Evolutionary conservation across 2,329 filamentous ascomycete genomes (phyloP), one percentile per base, ranked within the genome.

Genomic region (Claviceps sp.): DNA sequence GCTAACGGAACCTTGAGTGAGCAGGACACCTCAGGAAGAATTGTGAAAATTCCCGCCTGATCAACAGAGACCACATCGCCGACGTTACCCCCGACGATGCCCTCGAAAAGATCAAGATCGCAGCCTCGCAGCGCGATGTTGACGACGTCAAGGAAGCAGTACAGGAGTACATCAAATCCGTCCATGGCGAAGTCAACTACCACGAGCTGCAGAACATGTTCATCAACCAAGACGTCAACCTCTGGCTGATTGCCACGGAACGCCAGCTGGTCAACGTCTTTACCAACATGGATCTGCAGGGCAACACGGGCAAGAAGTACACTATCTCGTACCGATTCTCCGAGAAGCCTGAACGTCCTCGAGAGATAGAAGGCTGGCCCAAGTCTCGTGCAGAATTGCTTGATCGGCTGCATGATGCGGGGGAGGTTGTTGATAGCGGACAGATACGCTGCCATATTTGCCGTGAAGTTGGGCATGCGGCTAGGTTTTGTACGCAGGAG

Each of bases 241-340:
- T 85, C 14, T 83, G 75, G 66, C 67, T 88, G 50, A 83, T 87
- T 57, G 79, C 79, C 5, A 65, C 78, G 5, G 77, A 85, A 69
- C 76, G 78, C 57, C 67, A 76, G 37, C 63, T 73, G 5, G 64
- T 85, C 0, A 61, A 67, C 1, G 79, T 80, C 5, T 75, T 82
- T 57, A 85, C 81, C 54, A 83, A 85, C 65, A 84, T 87, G 78
- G 82, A 87, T 56, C 69, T 87, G 1, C 82, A 87, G 60, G 84
- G 84, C 5, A 78, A 84, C 55, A 69, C 84, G 20, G 75, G 76
- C 53, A 81, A 81, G 65, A 81, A 81, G 62, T 87, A 76, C 58
- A 76, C 75, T 1, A 71, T 87, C 48, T 78, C 77, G 0, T 81
- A 82, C 61, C 78, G 84, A 48, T 80, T 82, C 58, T 73, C 72